Conservation (phyloP, 108 stramenopile species). For the Discostella stelligeroides region DNA sequence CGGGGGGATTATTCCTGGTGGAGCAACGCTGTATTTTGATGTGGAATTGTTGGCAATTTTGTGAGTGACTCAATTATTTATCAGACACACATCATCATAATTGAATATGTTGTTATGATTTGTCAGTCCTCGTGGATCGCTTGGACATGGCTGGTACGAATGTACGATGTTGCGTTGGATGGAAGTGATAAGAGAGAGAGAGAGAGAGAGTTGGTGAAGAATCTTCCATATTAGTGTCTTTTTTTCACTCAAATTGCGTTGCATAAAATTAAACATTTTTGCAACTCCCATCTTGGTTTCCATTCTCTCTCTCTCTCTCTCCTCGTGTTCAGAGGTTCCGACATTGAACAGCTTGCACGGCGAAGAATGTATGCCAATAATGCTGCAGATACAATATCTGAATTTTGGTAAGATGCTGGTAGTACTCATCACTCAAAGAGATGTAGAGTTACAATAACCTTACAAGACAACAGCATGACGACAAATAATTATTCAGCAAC, state of each 20-base stretch:
- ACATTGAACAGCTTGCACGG: slow-evolving; percentile 1
- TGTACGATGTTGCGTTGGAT: too few relatives aligned
- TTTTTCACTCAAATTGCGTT: background rate
- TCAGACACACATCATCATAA: background rate
- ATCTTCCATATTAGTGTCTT: too few relatives aligned
- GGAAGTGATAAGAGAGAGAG: too few relatives aligned
- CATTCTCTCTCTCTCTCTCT: background rate
- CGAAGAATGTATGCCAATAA: background rate
- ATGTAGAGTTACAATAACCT: too few relatives aligned
- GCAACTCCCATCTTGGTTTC: background rate
- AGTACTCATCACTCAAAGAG: too few relatives aligned
- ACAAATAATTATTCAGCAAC: too few relatives aligned
- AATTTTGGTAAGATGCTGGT: slow-evolving; percentile 10
- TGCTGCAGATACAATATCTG: slow-evolving; percentile 13
- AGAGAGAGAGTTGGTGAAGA: too few relatives aligned
- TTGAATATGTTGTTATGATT: background rate
- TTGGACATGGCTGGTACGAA: too few relatives aligned
- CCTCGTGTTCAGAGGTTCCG: background rate
- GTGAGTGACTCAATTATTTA: slow-evolving; percentile 26
- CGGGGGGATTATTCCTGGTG: slow-evolving; percentile 90
- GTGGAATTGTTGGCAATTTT: slow-evolving; percentile 83
- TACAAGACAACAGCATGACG: too few relatives aligned
- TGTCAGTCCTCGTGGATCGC: background rate
- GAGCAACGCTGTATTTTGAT: slow-evolving; percentile 93
- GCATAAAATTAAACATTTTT: background rate